Base-by-base conservation (phyloP, 2,329 filamentous ascomycete genomes). In the Pseudocercospora pini-densiflorae region DNA sequence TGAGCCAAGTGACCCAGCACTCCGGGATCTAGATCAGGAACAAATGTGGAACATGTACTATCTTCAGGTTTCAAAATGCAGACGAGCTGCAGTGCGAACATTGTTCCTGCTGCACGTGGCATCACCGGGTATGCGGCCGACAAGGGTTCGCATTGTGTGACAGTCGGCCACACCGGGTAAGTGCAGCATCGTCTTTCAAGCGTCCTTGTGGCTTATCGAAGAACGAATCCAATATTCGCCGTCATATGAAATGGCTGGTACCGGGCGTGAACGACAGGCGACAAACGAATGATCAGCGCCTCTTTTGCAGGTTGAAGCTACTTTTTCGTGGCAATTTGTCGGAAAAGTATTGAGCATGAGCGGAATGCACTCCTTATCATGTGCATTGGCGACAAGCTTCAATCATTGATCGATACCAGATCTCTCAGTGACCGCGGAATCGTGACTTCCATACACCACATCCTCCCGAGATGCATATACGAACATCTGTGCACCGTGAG, bases 41-140 rank as follows among this genome's bases (percentile, higher is more conserved):
- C 57, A 54, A 40, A 16, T 49, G 36, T 61, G 43, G 31, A 61
- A 16, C 24, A 31, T 33, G 57, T 59, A 29, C 61, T 29, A 62
- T 61, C 49, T 53, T 61, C 59, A 36, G 43, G 45, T 53, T 33
- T 33, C 24, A 36, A 51, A n/a, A 36, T 53, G 60, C 49, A 55
- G 60, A 19, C 53, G 49, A 43, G 47, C 59, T 68, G 66, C 66
- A 63, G 31, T 57, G 36, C 66, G 66, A 64, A 57, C 66, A 68
- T 68, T 65, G 66, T 68, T 60, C 66, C 60, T 63, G 63, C 66
- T 63, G 63, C 66, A 65, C 62, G 66, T 61, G 66, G 47, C 19
- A 36, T 53, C 31, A 33, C 54, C 54, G 61, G 60, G 24, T 31
- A 53, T 55, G 49, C 53, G 31, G 60, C 10, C 27, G 23, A 24